These are phyloP conservation scores for Pestalotiopsis sp. DNA, from an alignment of 2,329 filamentous ascomycete genomes.

Conservation along the genomic window DNA sequence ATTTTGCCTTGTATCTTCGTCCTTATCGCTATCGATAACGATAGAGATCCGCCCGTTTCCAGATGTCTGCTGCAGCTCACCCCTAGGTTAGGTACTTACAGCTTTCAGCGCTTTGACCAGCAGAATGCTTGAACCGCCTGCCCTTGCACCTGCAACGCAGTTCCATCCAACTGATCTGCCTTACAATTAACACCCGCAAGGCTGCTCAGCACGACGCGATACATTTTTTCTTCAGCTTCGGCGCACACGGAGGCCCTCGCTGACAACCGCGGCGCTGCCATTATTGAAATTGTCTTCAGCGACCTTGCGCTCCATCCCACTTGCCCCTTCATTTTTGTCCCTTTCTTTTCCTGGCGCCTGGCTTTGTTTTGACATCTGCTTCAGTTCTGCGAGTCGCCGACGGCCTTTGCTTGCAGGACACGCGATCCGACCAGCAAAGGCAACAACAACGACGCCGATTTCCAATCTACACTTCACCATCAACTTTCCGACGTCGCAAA, in stretches of 20 bases:
- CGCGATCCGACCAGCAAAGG: neutral
- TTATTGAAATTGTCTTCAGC: neutral
- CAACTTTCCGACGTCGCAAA: constrained; percentile 33
- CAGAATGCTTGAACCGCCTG: neutral
- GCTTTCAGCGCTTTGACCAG: constrained; percentile 8
- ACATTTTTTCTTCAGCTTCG: constrained; percentile 14
- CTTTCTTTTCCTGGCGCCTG: neutral
- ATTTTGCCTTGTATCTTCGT: too few species aligned
- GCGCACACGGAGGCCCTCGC: neutral
- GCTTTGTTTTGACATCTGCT: neutral
- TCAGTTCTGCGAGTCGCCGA: neutral
- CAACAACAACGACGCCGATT: neutral
- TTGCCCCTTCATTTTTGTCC: neutral
- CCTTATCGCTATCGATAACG: neutral
- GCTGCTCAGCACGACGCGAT: constrained; percentile 14
- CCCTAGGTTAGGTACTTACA: neutral
- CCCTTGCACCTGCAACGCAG: constrained; percentile 1
- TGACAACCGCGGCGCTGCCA: neutral
- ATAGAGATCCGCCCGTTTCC: neutral
- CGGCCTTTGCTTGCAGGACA: neutral
- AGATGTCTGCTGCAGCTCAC: neutral
- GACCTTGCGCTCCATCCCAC: neutral
- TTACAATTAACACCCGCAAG: constrained; percentile 1
- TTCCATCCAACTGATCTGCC: neutral
- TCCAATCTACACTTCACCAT: neutral